Conservation (phyloP, 2,329 filamentous ascomycete genomes). For the Ophiocordyceps robertsii region DNA sequence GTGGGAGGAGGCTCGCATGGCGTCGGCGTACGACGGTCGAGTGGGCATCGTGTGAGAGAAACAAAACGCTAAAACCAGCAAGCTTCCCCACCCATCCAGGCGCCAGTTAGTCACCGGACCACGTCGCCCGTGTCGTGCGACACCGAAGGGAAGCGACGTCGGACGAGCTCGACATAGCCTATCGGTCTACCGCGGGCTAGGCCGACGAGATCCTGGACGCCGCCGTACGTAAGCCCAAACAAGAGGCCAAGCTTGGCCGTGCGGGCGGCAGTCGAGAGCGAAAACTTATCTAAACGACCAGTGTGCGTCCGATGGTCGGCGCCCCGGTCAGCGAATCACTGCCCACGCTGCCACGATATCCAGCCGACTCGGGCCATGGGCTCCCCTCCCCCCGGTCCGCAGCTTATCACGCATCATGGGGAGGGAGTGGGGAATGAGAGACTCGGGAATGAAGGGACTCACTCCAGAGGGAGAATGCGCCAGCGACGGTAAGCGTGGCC, state of each 20-base stretch:
- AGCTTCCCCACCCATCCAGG: not conserved
- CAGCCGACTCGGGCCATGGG: constrained; percentile 11
- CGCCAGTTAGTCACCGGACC: constrained; percentile 3
- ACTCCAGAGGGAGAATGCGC: constrained; percentile 80
- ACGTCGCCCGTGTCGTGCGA: constrained; percentile 6
- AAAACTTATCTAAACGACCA: constrained; percentile 53
- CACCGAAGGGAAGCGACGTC: constrained; percentile 23
- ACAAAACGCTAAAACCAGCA: not conserved
- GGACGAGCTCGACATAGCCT: constrained; percentile 58
- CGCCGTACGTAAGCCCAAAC: constrained; percentile 67
- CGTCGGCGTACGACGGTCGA: constrained; percentile 2
- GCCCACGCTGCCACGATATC: constrained; percentile 10
- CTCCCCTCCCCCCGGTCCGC: not conserved
- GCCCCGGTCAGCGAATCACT: constrained; percentile 11
- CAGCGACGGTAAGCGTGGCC: constrained; percentile 73
- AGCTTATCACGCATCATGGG: not conserved
- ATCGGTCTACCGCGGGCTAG: constrained; percentile 57
- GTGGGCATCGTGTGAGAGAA: constrained; percentile 1
- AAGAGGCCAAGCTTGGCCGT: constrained; percentile 70
- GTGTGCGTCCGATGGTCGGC: constrained; percentile 13
- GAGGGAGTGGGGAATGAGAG: not conserved
- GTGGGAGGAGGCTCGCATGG: constrained; percentile 1
- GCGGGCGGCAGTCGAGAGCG: constrained; percentile 59
- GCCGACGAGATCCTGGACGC: constrained; percentile 64
- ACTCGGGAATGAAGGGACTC: constrained; percentile 20